Evolutionary conservation across 1,284 basidiomycete species (phyloP), one percentile per base, ranked within the genome.

Genomic region (Farysia itapuensis): DNA sequence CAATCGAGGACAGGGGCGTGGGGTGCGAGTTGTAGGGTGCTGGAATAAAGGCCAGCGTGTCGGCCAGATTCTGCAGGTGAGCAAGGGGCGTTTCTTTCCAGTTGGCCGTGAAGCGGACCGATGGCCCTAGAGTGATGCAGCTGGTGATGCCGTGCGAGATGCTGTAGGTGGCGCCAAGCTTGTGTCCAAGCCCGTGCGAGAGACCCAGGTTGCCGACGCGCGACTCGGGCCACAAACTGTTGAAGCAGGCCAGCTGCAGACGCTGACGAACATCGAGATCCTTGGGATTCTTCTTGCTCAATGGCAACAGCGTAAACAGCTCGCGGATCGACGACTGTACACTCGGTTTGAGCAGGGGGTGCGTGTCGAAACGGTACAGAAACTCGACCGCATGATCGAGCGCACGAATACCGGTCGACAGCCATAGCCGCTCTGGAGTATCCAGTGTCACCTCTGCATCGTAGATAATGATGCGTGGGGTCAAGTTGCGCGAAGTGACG

Each of bases 91-190:
- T 70, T 2, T 45, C 32, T 20, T 43, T 41, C 12, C 16, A 46
- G 6, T 31, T 18, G 4, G 63, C 52, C 1, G 45, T 45, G 30
- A 57, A 51, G 11, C 39, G 38, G 15, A 70, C 44, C 2, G 54
- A 34, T 2, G 38, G 15, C 0, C 35, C 53, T 8, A 90, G 82
- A 2, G 88, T 89, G 38, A 90, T 78, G 75, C 88, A 90, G 18
- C 86, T 88, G 5, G 88, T 89, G 60, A 89, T 86, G 4, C 88
- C 88, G 72, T 90, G 88, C 9, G 85, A 84, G 48, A 90, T 89
- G 39, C 80, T 78, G 71, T 89, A 90, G 19, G 81, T 81, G 4
- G 87, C 86, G 2, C 88, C 88, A 11, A 90, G 80, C 63, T 82
- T 84, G 71, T 90, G 87, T 4, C 77, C 77, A 14, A 70, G 35